Evolutionary conservation across 306 rosid genomes (phyloP), one percentile per base, ranked within the genome.

Genomic region (Trifolium pratense): DNA sequence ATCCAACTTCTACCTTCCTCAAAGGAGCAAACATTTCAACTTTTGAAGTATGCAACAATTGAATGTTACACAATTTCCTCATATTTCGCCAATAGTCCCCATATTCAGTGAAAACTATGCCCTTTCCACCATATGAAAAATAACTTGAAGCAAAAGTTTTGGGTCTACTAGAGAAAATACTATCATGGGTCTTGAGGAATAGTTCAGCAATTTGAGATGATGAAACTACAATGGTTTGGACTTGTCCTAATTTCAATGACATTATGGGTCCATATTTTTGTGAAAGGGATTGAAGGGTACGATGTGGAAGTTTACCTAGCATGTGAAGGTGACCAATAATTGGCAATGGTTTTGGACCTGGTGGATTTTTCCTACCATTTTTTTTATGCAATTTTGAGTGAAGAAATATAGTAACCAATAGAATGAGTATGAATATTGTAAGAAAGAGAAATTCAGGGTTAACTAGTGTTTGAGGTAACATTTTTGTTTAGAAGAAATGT

Each of bases 171-270:
- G 74, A 67, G 2, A 77, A 82, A 67, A 42, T 36, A 9, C 12
- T 5, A 80, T 88, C 89, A 18, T 86, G 79, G 6, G 87, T 88
- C 70, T 77, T 88, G 58, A 90, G 88, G 77, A 87, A 83, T 7
- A 72, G 83, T 51, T 90, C 76, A 1, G 89, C 92, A 3, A 78
- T 43, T 51, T 49, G 62, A 9, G 91, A 73, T 36, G 91, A 84
- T 0, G 88, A 77, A 31, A 85, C 31, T 45, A 81, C 84, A 15
- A 87, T 53, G 55, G 81, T 1, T 21, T 80, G 80, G 1, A 74
- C 79, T 17, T 51, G 71, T 45, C 85, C 88, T 3, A 87, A 57
- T 13, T 79, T 56, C 3, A 82, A 32, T 49, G 75, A 77, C 91
- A 87, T 84, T 36, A 84, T 63, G 29, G 86, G 80, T 1, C 91